These are phyloP conservation scores for Linnemannia exigua DNA, from an alignment of 192 early-diverging fungal genomes.

Conservation along the genomic window DNA sequence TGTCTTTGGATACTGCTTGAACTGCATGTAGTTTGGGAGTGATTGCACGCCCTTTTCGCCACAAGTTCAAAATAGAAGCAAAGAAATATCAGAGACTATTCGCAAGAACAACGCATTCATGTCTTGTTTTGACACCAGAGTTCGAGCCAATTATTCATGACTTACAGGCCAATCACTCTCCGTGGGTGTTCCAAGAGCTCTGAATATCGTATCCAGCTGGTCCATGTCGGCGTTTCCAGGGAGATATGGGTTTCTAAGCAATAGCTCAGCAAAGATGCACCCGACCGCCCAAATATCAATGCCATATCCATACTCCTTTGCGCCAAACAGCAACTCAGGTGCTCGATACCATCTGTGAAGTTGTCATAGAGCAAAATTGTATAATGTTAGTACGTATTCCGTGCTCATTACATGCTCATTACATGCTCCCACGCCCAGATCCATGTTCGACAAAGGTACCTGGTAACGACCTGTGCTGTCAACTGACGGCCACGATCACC, in stretches of 20 bases:
- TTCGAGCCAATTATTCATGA: neutral
- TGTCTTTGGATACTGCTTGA: conserved; percentile 79
- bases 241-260: conserved; percentile 92
- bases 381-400: neutral
- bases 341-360: conserved; percentile 91
- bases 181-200: conserved; percentile 84
- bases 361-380: neutral
- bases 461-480: conserved; percentile 95
- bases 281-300: conserved; percentile 98
- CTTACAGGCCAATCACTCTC: conserved; percentile 85
- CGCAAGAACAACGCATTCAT: neutral
- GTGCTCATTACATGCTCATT: neutral
- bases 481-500: conserved; percentile 83
- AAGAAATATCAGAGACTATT: neutral
- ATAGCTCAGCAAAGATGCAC: conserved; percentile 98
- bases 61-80: conserved; percentile 3
- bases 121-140: neutral
- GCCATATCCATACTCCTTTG: conserved; percentile 87
- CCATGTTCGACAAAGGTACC: conserved; percentile 45
- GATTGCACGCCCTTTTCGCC: conserved; percentile 78
- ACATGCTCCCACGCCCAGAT: neutral
- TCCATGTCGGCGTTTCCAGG: conserved; percentile 87
- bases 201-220: conserved; percentile 83
- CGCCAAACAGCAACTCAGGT: conserved; percentile 94
- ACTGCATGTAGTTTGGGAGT: conserved; percentile 81